Percentiles rank a stretch among this genome's conserved stretches.
phyloP scores from a whole-genome alignment of 2,329 filamentous ascomycete genomes.

The Albifimbria verrucaria region DNA sequence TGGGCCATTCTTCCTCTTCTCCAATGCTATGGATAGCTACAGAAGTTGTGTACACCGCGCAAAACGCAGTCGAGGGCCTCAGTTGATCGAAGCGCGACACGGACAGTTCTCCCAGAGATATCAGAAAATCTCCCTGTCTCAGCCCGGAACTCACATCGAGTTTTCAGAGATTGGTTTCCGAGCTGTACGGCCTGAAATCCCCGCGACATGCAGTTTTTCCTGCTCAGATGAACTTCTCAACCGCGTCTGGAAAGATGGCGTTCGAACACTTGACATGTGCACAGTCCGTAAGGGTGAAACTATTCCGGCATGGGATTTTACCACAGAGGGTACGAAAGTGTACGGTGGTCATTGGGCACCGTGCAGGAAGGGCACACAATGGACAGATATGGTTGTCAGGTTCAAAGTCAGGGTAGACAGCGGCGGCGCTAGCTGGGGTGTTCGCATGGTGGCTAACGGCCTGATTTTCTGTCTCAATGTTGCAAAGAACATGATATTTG shows the following conservation, averaged over 20 bases:
- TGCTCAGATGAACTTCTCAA: conserved; percentile 1
- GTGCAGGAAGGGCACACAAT: conserved; percentile 1
- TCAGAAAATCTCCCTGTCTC: background rate
- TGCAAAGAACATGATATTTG: background rate
- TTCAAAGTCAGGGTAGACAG: background rate
- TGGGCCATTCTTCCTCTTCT: background rate
- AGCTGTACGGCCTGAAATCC: background rate
- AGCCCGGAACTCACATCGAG: background rate
- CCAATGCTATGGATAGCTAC: conserved; percentile 4
- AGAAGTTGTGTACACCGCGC: background rate
- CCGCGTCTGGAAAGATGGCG: conserved; percentile 3
- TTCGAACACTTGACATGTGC: conserved; percentile 1
- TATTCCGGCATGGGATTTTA: background rate
- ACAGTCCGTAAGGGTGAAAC: background rate
- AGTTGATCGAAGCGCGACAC: background rate
- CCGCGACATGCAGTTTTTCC: background rate
- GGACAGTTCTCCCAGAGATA: background rate
- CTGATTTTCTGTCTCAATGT: conserved; percentile 1
- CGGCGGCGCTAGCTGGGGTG: background rate
- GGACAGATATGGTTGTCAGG: background rate
- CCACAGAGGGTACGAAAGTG: background rate
- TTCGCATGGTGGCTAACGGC: conserved; percentile 1
- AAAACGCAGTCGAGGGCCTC: background rate
- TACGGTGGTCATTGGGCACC: conserved; percentile 1
- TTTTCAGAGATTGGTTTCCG: background rate